Evolutionary conservation across 495 filamentous ascomycete species (phyloP).

Genomic region (Pyrenopolyporus hunteri): DNA sequence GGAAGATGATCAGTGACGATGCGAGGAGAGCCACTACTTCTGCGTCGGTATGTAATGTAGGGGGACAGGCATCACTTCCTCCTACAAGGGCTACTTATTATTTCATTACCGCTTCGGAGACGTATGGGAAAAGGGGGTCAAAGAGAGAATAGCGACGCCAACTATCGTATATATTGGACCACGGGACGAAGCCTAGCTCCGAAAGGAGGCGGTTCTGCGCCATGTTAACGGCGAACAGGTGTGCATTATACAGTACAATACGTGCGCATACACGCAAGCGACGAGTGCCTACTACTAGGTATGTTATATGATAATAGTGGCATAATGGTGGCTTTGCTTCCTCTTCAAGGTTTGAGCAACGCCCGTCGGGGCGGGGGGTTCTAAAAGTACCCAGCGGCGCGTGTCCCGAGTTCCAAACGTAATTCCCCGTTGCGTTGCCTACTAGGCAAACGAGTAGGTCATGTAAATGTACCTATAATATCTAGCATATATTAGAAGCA

Average conservation of each 20-base stretch:
- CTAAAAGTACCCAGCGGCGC: slow-evolving; percentile 9
- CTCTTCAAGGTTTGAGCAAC: slow-evolving; percentile 25
- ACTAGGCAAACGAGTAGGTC: too few species aligned
- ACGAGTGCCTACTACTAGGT: too few species aligned
- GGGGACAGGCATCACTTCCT: slow-evolving; percentile 32
- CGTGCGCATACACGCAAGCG: too few species aligned
- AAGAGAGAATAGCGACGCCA: slow-evolving; percentile 20
- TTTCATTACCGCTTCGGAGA: slow-evolving; percentile 30
- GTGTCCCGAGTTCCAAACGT: slow-evolving; percentile 11
- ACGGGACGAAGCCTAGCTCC: slow-evolving; percentile 19
- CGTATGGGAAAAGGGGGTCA: slow-evolving; percentile 18
- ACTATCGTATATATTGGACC: slow-evolving; percentile 23
- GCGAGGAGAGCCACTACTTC: slow-evolving; percentile 28
- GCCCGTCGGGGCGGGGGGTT: slow-evolving; percentile 20
- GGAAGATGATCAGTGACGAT: slow-evolving; percentile 37
- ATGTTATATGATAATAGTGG: too few species aligned
- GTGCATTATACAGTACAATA: neutral
- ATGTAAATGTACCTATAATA: too few species aligned
- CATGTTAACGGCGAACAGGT: neutral
- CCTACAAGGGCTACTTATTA: slow-evolving; percentile 13
- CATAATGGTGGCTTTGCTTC: slow-evolving; percentile 28
- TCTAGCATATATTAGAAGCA: too few species aligned
- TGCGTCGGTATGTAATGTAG: slow-evolving; percentile 11
- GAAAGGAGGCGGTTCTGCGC: slow-evolving; percentile 16
- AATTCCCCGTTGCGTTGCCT: slow-evolving; percentile 24